Evolutionary conservation across 1,284 basidiomycete species (phyloP), one percentile per base, ranked within the genome.

Genomic region (Laetiporus sulphureus): DNA sequence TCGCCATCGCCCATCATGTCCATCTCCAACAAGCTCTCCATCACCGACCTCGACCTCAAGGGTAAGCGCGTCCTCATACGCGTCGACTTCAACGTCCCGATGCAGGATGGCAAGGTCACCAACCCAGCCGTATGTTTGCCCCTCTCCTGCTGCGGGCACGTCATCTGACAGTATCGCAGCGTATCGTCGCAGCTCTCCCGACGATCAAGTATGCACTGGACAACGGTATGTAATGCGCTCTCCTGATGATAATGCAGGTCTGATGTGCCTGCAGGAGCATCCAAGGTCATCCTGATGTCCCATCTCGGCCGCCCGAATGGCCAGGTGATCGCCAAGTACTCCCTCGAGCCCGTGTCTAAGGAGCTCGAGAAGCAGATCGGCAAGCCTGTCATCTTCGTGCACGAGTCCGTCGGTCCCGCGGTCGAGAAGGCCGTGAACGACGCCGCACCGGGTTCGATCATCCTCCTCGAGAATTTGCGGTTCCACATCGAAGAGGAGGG

Each of bases 401-500:
- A 72, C 47, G 91, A 97, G 60, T 93, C 80, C 61, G 90, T 98
- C 42, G 94, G 95, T 24, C 66, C 80, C 38, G 83, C 91, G 21
- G 80, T 89, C 54, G 91, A 96, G 66, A 69, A 80, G 40, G 75
- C 81, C 39, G 88, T 97, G 52, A 74, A 79, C 50, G 69, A 66
- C 22, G 90, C 89, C 5, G 61, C 77, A 29, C 60, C 73, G 21
- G 93, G 94, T 33, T 74, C 93, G 51, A 72, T 99, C 57, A 83
- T 98, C 67, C 75, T 99, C 40, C 83, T 99, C 57, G 95, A 99
- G 71, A 99, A 99, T 71, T 73, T 99, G 47, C 90, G 96, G 47
- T 99, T 97, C 82, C 92, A 98, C 69, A 90, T 93, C 52, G 95
- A 97, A 64, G 95, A 99, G 69, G 95, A 99, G 68, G 95, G 93